A percentile compares a stretch with the other conserved stretches of the same genome.
Conservation (phyloP, 2,329 filamentous ascomycete genomes). For the Diatrype stigma region DNA sequence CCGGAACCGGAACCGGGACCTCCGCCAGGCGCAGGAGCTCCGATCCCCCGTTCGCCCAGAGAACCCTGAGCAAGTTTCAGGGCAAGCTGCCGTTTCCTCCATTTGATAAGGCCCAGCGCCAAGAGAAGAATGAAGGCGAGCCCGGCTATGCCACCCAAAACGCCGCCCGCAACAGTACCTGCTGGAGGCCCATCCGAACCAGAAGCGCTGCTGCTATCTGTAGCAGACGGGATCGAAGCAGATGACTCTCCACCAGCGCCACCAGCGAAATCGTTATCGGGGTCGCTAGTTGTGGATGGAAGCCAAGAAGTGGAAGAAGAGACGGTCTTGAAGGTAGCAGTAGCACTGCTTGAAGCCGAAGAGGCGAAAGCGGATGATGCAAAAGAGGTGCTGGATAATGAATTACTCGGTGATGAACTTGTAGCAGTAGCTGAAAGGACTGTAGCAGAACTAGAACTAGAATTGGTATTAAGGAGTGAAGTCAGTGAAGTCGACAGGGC, state of each 20-base stretch:
- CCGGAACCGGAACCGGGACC: conserved; percentile 22
- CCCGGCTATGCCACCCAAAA: conserved; percentile 56
- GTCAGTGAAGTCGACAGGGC: conserved; percentile 17
- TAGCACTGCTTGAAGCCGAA: conserved; percentile 8
- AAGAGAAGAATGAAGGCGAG: conserved; percentile 53
- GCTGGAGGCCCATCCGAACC: conserved; percentile 21
- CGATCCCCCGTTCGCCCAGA: conserved; percentile 27
- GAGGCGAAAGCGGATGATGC: conserved; percentile 5
- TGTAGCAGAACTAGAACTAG: conserved; percentile 18
- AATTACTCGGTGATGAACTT: conserved; percentile 1
- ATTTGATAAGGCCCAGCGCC: conserved; percentile 49
- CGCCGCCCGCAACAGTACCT: conserved; percentile 47
- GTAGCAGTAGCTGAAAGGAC: conserved; percentile 18
- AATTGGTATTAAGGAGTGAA: conserved; percentile 15
- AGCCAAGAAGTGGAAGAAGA: conserved; percentile 8
- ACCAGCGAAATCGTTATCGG: conserved; percentile 14
- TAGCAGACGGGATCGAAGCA: conserved; percentile 18
- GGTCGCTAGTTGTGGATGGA: conserved; percentile 11
- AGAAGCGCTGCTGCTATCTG: conserved; percentile 13
- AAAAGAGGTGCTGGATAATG: conserved; percentile 1
- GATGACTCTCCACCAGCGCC: conserved; percentile 19
- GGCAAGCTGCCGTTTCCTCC: conserved; percentile 48
- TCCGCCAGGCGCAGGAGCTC: conserved; percentile 16
- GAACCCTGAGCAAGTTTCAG: conserved; percentile 40
- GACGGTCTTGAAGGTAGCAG: conserved; percentile 11